phyloP scores from a whole-genome alignment of 139 green algal genomes.

The Helicosporidium sp. region DNA sequence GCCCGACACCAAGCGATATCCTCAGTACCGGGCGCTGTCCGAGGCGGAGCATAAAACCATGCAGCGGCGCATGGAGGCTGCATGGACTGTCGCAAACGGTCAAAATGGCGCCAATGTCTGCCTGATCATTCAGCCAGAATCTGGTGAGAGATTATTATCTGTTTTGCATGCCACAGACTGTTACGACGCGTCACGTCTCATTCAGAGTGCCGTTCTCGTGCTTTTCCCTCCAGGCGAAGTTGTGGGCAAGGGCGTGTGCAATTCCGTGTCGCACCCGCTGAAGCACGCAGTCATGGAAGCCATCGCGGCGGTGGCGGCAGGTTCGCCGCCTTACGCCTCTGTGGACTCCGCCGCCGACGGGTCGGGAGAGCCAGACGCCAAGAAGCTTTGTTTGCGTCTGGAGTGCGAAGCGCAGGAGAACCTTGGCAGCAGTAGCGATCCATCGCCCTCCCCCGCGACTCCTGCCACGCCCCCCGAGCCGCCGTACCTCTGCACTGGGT shows the following conservation, averaged over 20 bases:
- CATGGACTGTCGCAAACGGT: slow-evolving; percentile 7
- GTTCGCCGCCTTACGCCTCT: slow-evolving; percentile 24
- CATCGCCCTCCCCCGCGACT: not conserved
- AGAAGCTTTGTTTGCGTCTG: slow-evolving; percentile 3
- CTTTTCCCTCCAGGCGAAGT: slow-evolving; percentile 1
- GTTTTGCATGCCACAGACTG: not conserved
- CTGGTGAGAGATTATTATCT: not conserved
- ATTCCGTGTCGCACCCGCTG: slow-evolving; percentile 30
- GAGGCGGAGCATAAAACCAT: slow-evolving; percentile 11
- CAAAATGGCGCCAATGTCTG: slow-evolving; percentile 32
- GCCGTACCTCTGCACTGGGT: slow-evolving; percentile 86
- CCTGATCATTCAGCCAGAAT: slow-evolving; percentile 26
- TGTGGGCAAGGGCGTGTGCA: slow-evolving; percentile 4
- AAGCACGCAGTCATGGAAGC: slow-evolving; percentile 59
- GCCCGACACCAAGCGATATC: slow-evolving; percentile 9
- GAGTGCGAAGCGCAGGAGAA: not conserved
- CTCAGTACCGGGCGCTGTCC: not conserved
- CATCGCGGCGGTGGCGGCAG: slow-evolving; percentile 31
- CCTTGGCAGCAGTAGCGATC: not conserved
- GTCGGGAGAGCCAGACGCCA: not conserved
- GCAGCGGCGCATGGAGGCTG: slow-evolving; percentile 26
- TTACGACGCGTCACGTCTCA: not conserved
- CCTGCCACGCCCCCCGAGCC: not conserved
- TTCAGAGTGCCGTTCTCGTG: not conserved
- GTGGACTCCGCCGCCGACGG: not conserved